Conservation (phyloP, 2,329 filamentous ascomycete genomes). For the Stachybotrys elegans region DNA sequence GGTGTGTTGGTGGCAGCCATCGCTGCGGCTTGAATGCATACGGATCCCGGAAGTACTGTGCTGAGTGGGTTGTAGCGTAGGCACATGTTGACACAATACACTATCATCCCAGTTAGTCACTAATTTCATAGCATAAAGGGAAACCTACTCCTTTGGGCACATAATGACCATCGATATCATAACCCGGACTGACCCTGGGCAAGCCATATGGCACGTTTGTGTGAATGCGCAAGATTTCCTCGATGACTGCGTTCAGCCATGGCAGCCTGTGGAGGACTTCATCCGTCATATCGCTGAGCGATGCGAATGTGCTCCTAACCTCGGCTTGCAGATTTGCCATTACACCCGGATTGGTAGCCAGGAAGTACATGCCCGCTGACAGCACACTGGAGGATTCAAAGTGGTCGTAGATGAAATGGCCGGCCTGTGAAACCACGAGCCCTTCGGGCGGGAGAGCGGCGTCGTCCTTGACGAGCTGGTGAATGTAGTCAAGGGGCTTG, state of each 20-base stretch:
- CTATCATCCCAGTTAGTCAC: background rate
- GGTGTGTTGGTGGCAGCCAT: slow-evolving; percentile 4
- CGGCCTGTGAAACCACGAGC: background rate
- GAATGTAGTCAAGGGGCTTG: background rate
- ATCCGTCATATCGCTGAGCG: background rate
- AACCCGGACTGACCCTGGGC: background rate
- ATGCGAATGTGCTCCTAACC: background rate
- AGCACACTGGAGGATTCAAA: background rate
- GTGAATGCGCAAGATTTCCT: slow-evolving; percentile 1
- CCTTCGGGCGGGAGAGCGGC: too few species aligned
- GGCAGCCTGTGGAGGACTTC: background rate
- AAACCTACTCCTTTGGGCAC: background rate
- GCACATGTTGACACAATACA: background rate
- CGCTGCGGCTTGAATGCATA: slow-evolving; percentile 4
- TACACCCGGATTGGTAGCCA: background rate
- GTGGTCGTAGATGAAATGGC: background rate
- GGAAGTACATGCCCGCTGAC: background rate
- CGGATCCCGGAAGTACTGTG: slow-evolving; percentile 3
- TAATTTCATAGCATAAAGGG: too few species aligned
- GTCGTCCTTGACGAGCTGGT: background rate
- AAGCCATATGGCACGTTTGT: background rate
- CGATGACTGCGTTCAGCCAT: background rate
- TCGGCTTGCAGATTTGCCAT: background rate
- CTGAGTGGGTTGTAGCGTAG: slow-evolving; percentile 4
- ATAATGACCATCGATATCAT: background rate